Conservation (phyloP, 129 eudicot genomes). For the Escallonia herrerae region DNA sequence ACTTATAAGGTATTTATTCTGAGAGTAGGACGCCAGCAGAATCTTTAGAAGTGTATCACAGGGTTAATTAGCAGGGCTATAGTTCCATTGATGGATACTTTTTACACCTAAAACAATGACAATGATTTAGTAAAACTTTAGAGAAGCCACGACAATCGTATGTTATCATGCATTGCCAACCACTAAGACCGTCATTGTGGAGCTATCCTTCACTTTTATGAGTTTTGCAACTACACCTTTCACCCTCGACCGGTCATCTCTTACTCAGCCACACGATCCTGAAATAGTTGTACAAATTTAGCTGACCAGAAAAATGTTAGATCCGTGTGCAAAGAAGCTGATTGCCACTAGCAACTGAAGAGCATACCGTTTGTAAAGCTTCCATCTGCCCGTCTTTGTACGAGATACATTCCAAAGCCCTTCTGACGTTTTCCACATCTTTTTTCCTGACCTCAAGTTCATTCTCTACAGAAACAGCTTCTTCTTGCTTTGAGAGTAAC, state of each 20-base stretch:
- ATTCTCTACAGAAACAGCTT: slow-evolving; percentile 74
- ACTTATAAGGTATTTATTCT: no score
- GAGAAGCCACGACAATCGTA: background rate
- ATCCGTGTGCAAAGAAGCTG: background rate
- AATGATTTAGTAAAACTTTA: no score
- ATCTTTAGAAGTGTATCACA: no score
- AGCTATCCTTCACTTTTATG: slow-evolving; percentile 84
- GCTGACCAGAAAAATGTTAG: background rate
- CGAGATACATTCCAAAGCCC: slow-evolving; percentile 50
- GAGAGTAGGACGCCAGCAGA: no score
- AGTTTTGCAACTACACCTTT: slow-evolving; percentile 99
- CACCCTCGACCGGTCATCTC: slow-evolving; percentile 77
- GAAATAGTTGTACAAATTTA: slow-evolving; percentile 2
- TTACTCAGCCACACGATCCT: slow-evolving; percentile 65
- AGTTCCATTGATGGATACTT: no score
- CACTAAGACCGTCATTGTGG: slow-evolving; percentile 89
- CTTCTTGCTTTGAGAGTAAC: slow-evolving; percentile 55
- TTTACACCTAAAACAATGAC: no score
- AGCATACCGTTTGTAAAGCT: slow-evolving; percentile 59
- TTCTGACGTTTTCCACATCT: slow-evolving; percentile 66
- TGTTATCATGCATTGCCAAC: slow-evolving; percentile 24
- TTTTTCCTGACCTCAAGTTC: slow-evolving; percentile 57
- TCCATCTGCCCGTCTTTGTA: slow-evolving; percentile 83
- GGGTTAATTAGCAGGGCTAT: no score
- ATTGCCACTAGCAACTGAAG: slow-evolving; percentile 6